A percentile compares a stretch with the other conserved stretches of the same genome.
Conservation (phyloP, 306 rosid species). For the Quercus bicolor region DNA sequence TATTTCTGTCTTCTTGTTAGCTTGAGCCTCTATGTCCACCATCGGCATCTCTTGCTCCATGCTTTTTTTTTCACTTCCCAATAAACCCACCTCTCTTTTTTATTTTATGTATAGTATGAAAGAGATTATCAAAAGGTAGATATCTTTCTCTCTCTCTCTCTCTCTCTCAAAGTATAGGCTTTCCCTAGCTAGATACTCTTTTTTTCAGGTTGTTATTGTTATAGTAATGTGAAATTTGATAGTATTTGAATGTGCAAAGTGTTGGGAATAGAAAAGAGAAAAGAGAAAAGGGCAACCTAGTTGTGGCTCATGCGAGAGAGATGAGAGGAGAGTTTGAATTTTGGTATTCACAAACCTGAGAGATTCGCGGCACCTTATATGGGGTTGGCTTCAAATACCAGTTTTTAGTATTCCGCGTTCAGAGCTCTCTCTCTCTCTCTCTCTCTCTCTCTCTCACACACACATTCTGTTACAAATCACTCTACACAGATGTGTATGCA, state of each 20-base stretch:
- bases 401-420: not conserved
- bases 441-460: no score
- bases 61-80: not conserved
- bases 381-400: not conserved
- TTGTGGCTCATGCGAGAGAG: not conserved
- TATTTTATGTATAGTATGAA: not conserved
- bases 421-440: not conserved
- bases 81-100: not conserved
- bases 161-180: not conserved
- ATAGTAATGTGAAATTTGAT: not conserved
- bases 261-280: not conserved
- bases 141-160: not conserved
- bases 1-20: not conserved
- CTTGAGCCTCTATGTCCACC: slow-evolving; percentile 50
- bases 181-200: not conserved
- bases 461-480: not conserved
- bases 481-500: not conserved
- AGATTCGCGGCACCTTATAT: not conserved
- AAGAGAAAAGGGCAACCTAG: not conserved
- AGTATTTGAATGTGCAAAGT: not conserved
- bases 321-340: not conserved
- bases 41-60: slow-evolving; percentile 21
- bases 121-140: not conserved
- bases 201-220: no score
- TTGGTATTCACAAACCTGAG: not conserved